Evolutionary conservation across 2,329 filamentous ascomycete genomes (phyloP), one percentile per base, ranked within the genome.

Genomic region (Huntiella decipiens): DNA sequence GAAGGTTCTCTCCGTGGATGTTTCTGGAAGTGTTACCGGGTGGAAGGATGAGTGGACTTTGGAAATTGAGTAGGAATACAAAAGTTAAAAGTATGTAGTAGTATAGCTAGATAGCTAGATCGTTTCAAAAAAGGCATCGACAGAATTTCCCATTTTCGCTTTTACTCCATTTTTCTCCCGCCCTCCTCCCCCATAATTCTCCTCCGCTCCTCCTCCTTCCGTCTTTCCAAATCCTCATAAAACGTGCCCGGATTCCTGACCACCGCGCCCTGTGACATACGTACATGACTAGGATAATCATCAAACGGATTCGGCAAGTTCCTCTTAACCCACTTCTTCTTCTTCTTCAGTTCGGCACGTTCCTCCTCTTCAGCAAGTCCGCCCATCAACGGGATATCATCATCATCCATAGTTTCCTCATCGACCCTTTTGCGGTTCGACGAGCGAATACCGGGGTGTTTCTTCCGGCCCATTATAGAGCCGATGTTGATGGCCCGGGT

Each of bases 21-120:
- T 65, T 45, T 77, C 74, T 0, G 52, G 73, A 0, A 53, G 54
- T 1, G 54, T 57, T 2, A 76, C 75, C 3, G 74, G 74, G n/a
- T 82, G 74, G 71, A 60, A 55, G 38, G 53, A 55, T 7, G 62
- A 67, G 52, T 81, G 74, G 77, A 39, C 43, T 16, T 32, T 45
- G 35, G 10, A 28, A 28, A 10, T 28, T 10, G 22, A 28, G 22
- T 28, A 28, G 3, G 22, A 28, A 2, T 28, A 8, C 4, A 3
- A 28, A 4, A 28, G 7, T 28, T 28, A 28, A 28, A 28, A 28
- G 22, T 28, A 28, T 28, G 17, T 19, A 7, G 22, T 28, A 28
- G 22, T 3, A 28, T 28, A 28, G 22, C 8, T 28, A 28, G 8
- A 28, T 28, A 28, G 22, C 8, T 28, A 28, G 22, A 10, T 28